A percentile compares a stretch with the other conserved stretches of the same genome.
Conservation (phyloP, 169 alveolate species). For the Perkinsus chesapeaki region DNA sequence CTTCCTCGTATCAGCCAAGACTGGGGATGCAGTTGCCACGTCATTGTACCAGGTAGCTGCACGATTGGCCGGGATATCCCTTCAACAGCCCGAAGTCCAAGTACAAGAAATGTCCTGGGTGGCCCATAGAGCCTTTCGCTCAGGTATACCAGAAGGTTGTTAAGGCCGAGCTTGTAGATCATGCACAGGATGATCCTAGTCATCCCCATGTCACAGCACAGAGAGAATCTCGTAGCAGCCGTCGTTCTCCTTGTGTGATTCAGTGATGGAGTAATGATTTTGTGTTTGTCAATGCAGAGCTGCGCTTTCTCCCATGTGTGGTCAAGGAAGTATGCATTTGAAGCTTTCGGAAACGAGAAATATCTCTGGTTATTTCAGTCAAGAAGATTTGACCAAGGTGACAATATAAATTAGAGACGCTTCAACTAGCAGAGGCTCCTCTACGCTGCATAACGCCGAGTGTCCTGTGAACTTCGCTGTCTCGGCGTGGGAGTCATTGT, state of each 20-base stretch:
- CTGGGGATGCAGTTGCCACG: slow-evolving; percentile 45
- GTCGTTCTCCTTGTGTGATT: neutral
- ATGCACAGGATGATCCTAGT: slow-evolving; percentile 11
- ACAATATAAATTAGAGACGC: no score
- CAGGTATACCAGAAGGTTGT: slow-evolving; percentile 29
- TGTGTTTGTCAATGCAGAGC: neutral
- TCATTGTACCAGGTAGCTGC: slow-evolving; percentile 49
- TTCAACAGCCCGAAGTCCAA: slow-evolving; percentile 24
- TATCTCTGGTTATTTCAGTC: no score
- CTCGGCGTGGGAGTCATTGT: no score
- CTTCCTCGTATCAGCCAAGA: slow-evolving; percentile 42
- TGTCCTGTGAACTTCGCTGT: no score
- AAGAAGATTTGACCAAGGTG: no score
- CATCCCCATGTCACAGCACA: neutral
- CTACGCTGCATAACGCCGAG: no score
- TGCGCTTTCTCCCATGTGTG: neutral
- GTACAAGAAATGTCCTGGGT: neutral
- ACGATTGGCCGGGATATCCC: slow-evolving; percentile 42
- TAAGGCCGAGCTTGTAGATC: slow-evolving; percentile 37
- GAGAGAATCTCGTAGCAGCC: neutral
- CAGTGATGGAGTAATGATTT: neutral
- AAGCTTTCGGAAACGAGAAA: no score
- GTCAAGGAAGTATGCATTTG: no score
- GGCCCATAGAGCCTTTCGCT: neutral
- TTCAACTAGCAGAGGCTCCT: no score